Evolutionary conservation across 805 yeast species (phyloP), one percentile per base, ranked within the genome.

Genomic region (Scheffersomyces amazonensis): DNA sequence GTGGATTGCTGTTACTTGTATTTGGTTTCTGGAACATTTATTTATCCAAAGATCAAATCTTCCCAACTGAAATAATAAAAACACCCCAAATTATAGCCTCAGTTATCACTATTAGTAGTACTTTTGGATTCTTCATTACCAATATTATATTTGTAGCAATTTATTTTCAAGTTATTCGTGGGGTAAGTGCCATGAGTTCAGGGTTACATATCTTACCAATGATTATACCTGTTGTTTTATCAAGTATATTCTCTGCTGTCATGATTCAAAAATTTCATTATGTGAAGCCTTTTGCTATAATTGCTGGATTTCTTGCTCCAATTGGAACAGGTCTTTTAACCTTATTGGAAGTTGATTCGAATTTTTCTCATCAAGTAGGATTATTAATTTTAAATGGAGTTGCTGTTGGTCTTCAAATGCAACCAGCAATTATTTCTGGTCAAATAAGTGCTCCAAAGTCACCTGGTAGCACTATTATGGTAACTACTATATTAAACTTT

Each of bases 401-500:
- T 4, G 63, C 74, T 0, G 53, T 68, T 31, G 85, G 84, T 2
- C 22, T 72, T n/a, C 60, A 56, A 37, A 57, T 75, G 52, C 81
- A 77, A 50, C 58, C 76, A 1, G 47, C 66, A 12, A 56, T 74
- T 33, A 49, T 75, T 20, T 52, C 71, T 1, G 64, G 74, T 1
- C 80, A 77, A 47, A 52, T 77, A 8, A 56, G 66, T 16, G 77
- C 78, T 9, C 80, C 83, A 22, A 72, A 75, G 42, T 52, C 62
- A 1, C 67, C 75, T 5, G 82, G 81, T 12, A 66, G 73, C 2
- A 62, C 66, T 4, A 73, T 78, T 32, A 51, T 76, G 54, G 63
- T 75, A 2, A 74, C 80, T 4, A 56, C 78, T 0, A 58, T 68
- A 33, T 39, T 73, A 39, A 64, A 66, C 44, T 74, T 73, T 48